Evolutionary conservation across 2,329 filamentous ascomycete species (phyloP).

Genomic region (Chrysosporium keratinophilum): DNA sequence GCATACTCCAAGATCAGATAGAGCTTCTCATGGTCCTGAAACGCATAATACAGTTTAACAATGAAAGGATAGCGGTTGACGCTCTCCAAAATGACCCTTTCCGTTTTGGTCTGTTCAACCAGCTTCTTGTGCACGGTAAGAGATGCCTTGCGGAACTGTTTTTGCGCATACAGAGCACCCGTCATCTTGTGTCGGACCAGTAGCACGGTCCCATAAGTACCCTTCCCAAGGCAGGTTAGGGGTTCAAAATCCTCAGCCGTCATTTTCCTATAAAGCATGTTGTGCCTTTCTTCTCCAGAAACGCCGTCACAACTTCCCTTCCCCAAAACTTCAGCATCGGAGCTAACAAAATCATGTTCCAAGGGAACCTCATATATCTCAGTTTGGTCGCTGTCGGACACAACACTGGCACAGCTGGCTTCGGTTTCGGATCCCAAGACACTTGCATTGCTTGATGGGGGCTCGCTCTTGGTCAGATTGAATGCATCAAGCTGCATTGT

Average conservation of each 20-base stretch:
- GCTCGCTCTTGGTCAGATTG: constrained; percentile 53
- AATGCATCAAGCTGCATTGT: constrained; percentile 72
- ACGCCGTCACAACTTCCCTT: constrained; percentile 34
- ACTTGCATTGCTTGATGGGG: constrained; percentile 46
- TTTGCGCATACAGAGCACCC: constrained; percentile 87
- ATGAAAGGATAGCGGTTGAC: constrained; percentile 96
- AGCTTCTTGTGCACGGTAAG: constrained; percentile 91
- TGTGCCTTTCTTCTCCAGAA: constrained; percentile 44
- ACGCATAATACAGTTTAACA: constrained; percentile 95
- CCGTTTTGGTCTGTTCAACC: constrained; percentile 94
- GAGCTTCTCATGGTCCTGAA: constrained; percentile 94
- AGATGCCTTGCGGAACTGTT: constrained; percentile 96
- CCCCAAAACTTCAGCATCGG: constrained; percentile 36
- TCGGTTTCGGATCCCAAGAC: constrained; percentile 35
- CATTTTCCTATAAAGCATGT: constrained; percentile 64
- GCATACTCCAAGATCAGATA: constrained; percentile 97
- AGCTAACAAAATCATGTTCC: constrained; percentile 72
- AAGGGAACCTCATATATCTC: constrained; percentile 77
- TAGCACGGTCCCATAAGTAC: constrained; percentile 88
- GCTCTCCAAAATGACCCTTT: constrained; percentile 86
- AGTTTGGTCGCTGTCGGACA: constrained; percentile 54
- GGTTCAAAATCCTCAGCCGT: constrained; percentile 81
- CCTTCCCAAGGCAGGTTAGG: constrained; percentile 86
- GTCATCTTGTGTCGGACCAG: constrained; percentile 83
- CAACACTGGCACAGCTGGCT: constrained; percentile 48